phyloP scores from a whole-genome alignment of 2,329 filamentous ascomycete genomes.

The Leptographium lundbergii region DNA sequence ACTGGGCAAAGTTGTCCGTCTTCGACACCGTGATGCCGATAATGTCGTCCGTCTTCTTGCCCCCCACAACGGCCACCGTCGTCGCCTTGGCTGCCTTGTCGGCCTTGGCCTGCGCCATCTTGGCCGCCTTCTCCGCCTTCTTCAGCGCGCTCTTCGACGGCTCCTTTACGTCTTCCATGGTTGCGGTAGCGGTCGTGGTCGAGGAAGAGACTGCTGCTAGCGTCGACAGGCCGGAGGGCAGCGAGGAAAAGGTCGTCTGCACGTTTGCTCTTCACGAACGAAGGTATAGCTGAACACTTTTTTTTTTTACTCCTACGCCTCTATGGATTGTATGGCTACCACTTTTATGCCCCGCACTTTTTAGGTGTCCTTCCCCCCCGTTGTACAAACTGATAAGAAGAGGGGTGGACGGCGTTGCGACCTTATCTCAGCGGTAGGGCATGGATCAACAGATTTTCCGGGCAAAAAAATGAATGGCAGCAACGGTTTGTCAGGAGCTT shows the following conservation, averaged over 20 bases:
- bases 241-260: not conserved
- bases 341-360: constrained; percentile 8
- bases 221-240: not conserved
- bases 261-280: not conserved
- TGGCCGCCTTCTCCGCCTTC: constrained; percentile 51
- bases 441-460: constrained; percentile 13
- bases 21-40: constrained; percentile 85
- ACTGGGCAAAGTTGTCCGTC: constrained; percentile 75
- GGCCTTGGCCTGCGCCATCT: constrained; percentile 45
- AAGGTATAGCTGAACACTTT: not conserved
- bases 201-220: too few relatives aligned
- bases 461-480: not conserved
- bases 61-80: constrained; percentile 37
- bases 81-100: constrained; percentile 48
- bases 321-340: not conserved
- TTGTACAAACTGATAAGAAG: constrained; percentile 2
- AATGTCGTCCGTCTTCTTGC: constrained; percentile 52
- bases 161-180: constrained; percentile 18
- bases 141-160: constrained; percentile 52
- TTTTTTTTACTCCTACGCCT: not conserved
- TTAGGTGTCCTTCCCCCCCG: not conserved
- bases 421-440: constrained; percentile 1
- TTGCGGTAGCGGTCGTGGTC: not conserved
- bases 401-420: not conserved
- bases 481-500: not conserved